Base-by-base conservation (phyloP, 176 grass and related monocot genomes). In the Oryza nivara region DNA sequence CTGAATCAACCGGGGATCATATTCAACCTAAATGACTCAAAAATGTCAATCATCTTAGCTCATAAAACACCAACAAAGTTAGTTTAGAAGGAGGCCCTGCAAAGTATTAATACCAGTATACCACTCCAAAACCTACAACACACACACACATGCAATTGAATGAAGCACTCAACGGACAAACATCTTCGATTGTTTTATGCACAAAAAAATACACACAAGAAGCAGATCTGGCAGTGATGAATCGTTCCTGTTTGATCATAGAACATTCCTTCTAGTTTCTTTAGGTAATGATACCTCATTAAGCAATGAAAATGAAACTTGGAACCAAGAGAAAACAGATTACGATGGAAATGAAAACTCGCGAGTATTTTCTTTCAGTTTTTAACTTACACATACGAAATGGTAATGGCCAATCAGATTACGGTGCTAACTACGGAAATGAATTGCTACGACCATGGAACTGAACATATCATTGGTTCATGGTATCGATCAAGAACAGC, bases 1-100 rank as follows among this genome's bases (percentile, higher is more conserved):
- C 17, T 95, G 96, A 86, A 98, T 95, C 83, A 64, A 11, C 36
- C 75, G 78, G 67, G 91, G 87, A 84, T 95, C 89, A 77, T 98
- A 98, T 68, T 98, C 95, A 56, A 98, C 88, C 96, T 98, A 63
- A 2, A 74, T 68, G 46, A 36, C 15, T 83, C 17, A 54, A 81
- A 30, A 45, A 35, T 16, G 35, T n/a, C 41, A 74, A 82, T 3
- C 64, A 61, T 69, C 1, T 9, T 79, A 80, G 17, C 56, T 80
- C 48, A 43, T 11, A 34, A 73, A 73, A 58, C 25, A 67, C 61
- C 12, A 58, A 58, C 54, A n/a, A 19, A 56, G 51, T 56, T 54
- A 54, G 51, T 56, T 7, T 56, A 56, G 47, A 3, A 49, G 51
- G 51, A 5, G 16, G 51, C 51, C 16, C 14, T 5, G 5, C 14